phyloP scores from a whole-genome alignment of 441 rosid genomes.

The Pelargonium exstipulatum region DNA sequence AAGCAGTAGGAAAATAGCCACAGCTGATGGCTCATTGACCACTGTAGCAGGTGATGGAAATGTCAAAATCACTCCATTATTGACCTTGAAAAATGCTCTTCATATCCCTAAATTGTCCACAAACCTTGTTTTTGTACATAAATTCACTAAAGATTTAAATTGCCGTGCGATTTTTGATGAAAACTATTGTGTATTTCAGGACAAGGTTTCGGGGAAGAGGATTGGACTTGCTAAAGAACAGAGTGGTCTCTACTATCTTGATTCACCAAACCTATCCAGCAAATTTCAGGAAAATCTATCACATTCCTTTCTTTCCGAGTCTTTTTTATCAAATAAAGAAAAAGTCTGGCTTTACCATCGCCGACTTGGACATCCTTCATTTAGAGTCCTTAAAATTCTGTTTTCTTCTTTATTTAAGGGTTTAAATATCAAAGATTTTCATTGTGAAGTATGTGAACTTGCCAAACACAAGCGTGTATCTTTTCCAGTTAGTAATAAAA shows the following conservation, averaged over 20 bases:
- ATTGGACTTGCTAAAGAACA: constrained; percentile 16
- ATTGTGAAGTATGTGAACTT: constrained; percentile 8
- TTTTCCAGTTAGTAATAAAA: not conserved
- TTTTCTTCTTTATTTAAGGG: not conserved
- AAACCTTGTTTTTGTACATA: constrained; percentile 3
- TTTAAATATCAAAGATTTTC: not conserved
- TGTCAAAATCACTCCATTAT: not conserved
- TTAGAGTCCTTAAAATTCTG: not conserved
- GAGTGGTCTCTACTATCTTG: not conserved
- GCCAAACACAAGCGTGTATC: not conserved
- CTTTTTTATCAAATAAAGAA: too few species aligned
- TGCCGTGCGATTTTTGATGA: not conserved
- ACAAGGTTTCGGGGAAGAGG: not conserved
- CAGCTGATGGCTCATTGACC: not conserved
- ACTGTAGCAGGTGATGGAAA: not conserved
- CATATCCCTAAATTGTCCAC: not conserved
- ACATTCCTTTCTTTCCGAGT: too few species aligned
- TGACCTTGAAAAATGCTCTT: not conserved
- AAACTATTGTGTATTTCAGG: not conserved
- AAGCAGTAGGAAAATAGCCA: constrained; percentile 11
- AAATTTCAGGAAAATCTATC: too few species aligned
- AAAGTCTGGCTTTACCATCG: not conserved
- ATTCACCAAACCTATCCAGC: not conserved
- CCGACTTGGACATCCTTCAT: not conserved
- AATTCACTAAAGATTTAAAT: not conserved